Conservation (phyloP, 2,329 filamentous ascomycete species). For the Ceratocystis smalleyi region DNA sequence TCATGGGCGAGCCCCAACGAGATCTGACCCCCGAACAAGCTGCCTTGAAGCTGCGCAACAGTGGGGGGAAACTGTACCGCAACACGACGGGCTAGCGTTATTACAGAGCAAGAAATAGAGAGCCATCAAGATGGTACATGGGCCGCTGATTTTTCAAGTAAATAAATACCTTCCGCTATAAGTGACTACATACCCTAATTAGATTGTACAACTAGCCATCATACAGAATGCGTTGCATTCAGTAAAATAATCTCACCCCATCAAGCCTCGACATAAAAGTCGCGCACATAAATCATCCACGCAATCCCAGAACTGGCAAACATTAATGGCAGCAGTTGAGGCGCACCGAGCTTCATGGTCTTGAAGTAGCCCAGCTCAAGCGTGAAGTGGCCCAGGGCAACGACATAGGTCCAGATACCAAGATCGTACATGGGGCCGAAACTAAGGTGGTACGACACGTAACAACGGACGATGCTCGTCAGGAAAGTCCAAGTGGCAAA, state of each 20-base stretch:
- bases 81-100: slow-evolving; percentile 26
- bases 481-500: slow-evolving; percentile 84
- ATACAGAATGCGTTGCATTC: not conserved
- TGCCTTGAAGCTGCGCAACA: slow-evolving; percentile 56
- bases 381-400: slow-evolving; percentile 64
- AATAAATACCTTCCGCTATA: too few species aligned
- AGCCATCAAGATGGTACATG: too few species aligned
- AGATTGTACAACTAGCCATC: not conserved
- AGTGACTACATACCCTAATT: not conserved
- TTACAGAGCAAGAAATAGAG: too few species aligned
- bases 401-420: slow-evolving; percentile 63
- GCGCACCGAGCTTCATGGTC: slow-evolving; percentile 49
- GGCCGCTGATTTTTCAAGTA: too few species aligned
- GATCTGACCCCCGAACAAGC: slow-evolving; percentile 98
- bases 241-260: not conserved
- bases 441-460: slow-evolving; percentile 69
- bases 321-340: slow-evolving; percentile 40
- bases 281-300: slow-evolving; percentile 54
- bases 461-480: slow-evolving; percentile 59
- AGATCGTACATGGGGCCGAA: slow-evolving; percentile 62
- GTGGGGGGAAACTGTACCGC: slow-evolving; percentile 72
- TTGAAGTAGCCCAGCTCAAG: slow-evolving; percentile 70
- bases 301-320: slow-evolving; percentile 36
- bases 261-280: slow-evolving; percentile 43
- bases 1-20: slow-evolving; percentile 93